Percentiles rank a stretch among this genome's conserved stretches.
phyloP scores from a whole-genome alignment of 352 stramenopile genomes.

The Pythium sukuiense region DNA sequence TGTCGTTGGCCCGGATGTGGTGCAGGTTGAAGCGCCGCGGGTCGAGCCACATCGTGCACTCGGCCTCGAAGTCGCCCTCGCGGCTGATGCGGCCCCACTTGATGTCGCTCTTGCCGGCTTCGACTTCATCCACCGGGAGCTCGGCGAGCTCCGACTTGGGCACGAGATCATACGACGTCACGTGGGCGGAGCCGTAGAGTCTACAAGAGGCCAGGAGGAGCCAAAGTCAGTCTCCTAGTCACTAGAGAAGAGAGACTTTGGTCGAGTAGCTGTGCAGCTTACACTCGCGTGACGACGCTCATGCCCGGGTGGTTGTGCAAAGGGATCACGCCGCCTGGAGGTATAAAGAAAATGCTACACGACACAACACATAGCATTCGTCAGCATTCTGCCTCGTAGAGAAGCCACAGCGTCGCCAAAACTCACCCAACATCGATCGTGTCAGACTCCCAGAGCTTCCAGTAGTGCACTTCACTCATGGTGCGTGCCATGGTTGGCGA shows the following conservation, averaged over 20 bases:
- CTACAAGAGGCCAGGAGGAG: constrained; percentile 23
- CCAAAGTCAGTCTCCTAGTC: constrained; percentile 7
- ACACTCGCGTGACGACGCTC: constrained; percentile 84
- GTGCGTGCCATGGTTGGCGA: constrained; percentile 61
- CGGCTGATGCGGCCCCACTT: constrained; percentile 67
- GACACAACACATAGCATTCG: neutral
- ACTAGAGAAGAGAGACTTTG: neutral
- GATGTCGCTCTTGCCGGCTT: constrained; percentile 38
- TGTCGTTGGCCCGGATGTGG: constrained; percentile 67
- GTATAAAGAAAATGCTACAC: constrained; percentile 81
- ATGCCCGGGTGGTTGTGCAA: constrained; percentile 85
- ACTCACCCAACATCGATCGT: constrained; percentile 75
- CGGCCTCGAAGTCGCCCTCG: constrained; percentile 48
- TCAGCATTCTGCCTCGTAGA: neutral
- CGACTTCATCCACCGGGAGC: constrained; percentile 22
- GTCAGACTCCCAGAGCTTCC: constrained; percentile 84
- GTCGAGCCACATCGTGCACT: constrained; percentile 82
- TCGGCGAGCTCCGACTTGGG: constrained; percentile 39
- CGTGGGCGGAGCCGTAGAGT: constrained; percentile 70
- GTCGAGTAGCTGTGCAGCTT: constrained; percentile 16
- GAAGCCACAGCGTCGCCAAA: neutral
- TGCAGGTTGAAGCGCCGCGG: constrained; percentile 82
- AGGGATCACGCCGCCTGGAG: constrained; percentile 68
- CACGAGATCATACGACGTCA: constrained; percentile 75
- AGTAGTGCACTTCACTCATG: constrained; percentile 84